Evolutionary conservation across 352 stramenopile genomes (phyloP), one percentile per base, ranked within the genome.

Genomic region (Phytophthora cajani): DNA sequence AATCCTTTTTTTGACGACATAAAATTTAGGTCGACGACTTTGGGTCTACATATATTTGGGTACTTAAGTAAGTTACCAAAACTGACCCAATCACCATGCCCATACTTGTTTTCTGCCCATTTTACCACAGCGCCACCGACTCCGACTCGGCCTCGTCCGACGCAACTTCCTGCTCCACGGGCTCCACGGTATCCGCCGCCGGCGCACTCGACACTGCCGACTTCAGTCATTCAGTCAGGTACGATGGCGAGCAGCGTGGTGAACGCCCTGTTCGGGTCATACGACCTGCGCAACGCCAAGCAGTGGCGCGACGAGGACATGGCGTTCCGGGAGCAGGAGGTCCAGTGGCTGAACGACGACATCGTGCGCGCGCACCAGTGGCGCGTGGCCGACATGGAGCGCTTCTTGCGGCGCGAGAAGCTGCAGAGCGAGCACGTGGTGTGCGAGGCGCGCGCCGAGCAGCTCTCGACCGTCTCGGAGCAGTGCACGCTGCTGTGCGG

Each of bases 331-430:
- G 83, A 91, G 62, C 83, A 92, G 67, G 78, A 92, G 72, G 74
- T 87, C n/a, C 87, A 92, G 69, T 92, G 84, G 84, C 80, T 87
- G 55, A 87, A 91, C 38, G 84, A 94, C 74, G 87, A 91, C 60
- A 85, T 89, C 42, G 76, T 89, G 64, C 84, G 87, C 32, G 84
- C 78, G 36, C 77, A 91, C 67, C 67, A 82, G 72, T 94, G 87
- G 84, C 84, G 87, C 19, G 65, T 74, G 32, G 83, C 79, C 56
- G 87, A 94, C 68, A 80, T 91, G 27, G 81, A 92, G 74, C 84
- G 87, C 12, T 75, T 77, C n/a, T 66, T 89, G n/a, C 81, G 85
- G 9, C 69, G 64, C 16, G 82, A 90, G 62, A 89, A 89, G 58
- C 71, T 87, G 32, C 80, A 92, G 66, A 88, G 84, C 64, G 87